Conservation (phyloP, 805 yeast genomes). For the Pichia kluyveri region DNA sequence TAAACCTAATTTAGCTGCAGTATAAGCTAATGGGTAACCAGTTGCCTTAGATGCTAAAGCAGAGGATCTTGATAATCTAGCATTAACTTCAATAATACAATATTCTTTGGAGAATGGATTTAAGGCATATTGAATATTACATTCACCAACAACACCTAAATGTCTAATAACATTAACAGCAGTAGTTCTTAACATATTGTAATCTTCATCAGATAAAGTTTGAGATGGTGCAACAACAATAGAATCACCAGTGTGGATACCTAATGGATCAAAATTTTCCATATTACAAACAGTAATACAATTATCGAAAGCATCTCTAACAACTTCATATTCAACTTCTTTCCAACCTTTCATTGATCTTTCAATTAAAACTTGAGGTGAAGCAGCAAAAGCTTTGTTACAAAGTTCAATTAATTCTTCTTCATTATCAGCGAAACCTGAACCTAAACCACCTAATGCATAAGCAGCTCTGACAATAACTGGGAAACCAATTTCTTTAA, state of each 20-base stretch:
- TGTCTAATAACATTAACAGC: constrained; percentile 97
- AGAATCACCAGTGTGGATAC: constrained; percentile 98
- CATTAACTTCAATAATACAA: constrained; percentile 96
- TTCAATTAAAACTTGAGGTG: constrained; percentile 94
- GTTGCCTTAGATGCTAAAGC: constrained; percentile 98
- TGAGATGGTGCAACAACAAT: constrained; percentile 98
- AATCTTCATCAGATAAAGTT: constrained; percentile 92
- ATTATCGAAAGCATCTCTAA: constrained; percentile 93
- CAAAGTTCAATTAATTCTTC: constrained; percentile 75
- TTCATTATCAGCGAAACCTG: constrained; percentile 92
- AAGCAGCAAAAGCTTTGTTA: constrained; percentile 85
- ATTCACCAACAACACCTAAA: constrained; percentile 98
- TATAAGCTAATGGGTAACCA: constrained; percentile 95
- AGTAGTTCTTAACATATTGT: constrained; percentile 95
- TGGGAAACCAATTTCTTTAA: constrained; percentile 83
- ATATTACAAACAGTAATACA: constrained; percentile 98
- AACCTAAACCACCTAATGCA: constrained; percentile 96
- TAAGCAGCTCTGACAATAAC: constrained; percentile 96
- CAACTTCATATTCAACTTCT: constrained; percentile 97
- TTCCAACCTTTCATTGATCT: constrained; percentile 99
- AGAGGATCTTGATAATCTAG: constrained; percentile 96
- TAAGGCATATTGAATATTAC: constrained; percentile 95
- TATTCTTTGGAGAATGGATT: constrained; percentile 91
- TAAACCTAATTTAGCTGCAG: constrained; percentile 94
- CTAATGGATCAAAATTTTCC: constrained; percentile 98